Conservation (phyloP, 129 eudicot species). For the Rutidosis leptorrhynchoides region DNA sequence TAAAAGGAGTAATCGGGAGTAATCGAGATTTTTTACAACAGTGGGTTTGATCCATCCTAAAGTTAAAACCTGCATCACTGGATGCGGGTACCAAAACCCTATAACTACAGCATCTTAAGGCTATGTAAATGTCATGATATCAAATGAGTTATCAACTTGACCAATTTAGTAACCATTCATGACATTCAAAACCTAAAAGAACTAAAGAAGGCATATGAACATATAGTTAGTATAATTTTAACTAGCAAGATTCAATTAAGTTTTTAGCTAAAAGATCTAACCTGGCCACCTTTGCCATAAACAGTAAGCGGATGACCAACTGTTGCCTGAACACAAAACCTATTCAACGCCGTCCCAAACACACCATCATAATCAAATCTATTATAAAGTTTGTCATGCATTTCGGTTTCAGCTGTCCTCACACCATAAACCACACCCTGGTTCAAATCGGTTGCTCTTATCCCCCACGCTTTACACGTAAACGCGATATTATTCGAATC, state of each 20-base stretch:
- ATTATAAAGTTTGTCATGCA: conserved; percentile 89
- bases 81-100: background rate
- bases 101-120: background rate
- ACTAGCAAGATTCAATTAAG: conserved; percentile 16
- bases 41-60: background rate
- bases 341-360: conserved; percentile 92
- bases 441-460: conserved; percentile 91
- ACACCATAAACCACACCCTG: conserved; percentile 99
- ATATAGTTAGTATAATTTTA: conserved; percentile 6
- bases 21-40: too few relatives aligned
- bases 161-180: background rate
- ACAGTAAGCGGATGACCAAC: conserved; percentile 99
- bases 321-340: conserved; percentile 98
- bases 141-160: background rate
- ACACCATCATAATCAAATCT: conserved; percentile 91
- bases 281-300: conserved; percentile 99
- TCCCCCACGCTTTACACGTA: conserved; percentile 98
- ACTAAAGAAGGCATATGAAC: background rate
- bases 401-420: conserved; percentile 83
- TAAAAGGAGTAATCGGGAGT: too few relatives aligned
- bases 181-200: background rate
- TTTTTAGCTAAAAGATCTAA: conserved; percentile 21
- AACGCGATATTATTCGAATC: conserved; percentile 95
- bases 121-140: background rate
- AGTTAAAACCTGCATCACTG: background rate